Base-by-base conservation (phyloP, 306 rosid species). In the Calophaca sinica region DNA sequence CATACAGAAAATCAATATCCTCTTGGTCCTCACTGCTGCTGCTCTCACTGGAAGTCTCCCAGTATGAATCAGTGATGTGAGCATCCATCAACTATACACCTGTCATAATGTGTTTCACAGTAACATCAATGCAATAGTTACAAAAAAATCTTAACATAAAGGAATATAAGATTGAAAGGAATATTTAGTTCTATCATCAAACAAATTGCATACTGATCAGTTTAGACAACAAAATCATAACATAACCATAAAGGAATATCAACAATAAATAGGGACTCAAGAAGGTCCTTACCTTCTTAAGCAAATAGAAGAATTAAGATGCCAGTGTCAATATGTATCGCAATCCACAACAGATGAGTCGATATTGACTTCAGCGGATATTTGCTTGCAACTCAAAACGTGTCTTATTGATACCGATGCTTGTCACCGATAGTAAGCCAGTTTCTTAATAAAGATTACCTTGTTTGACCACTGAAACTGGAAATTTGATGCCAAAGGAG, bases 31-130 rank as follows among this genome's bases (percentile, higher is more conserved):
- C 97, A 59, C 83, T 67, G 76, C 96, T 81, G 81, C 88, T 88
- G 80, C 92, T 85, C 72, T 90, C 96, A 77, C 97, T 94, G 15
- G 78, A 82, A 83, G 78, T 82, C 73, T 96, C 99, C 93, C 96
- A 96, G 53, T 87, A 96, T 42, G 89, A 92, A 82, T 90, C 96
- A 75, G 87, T 82, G 44, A 78, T 68, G 66, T 85, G 70, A 53
- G 69, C 60, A 76, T 88, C 96, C 98, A 90, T 96, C 66, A 15
- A 69, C 84, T 51, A 83, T 74, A 80, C 83, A 70, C 72, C 98
- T 96, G 75, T 55, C 70, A 68, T 58, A 81, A 83, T 61, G 76
- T 32, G 38, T 69, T 26, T 12, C 31, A 44, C 45, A 76, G 52
- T 13, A 38, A 48, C 41, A 70, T 80, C 26, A 69, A 29, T 13